Evolutionary conservation across 345 rosid genomes (phyloP).

Genomic region (Eucalyptus sp.): DNA sequence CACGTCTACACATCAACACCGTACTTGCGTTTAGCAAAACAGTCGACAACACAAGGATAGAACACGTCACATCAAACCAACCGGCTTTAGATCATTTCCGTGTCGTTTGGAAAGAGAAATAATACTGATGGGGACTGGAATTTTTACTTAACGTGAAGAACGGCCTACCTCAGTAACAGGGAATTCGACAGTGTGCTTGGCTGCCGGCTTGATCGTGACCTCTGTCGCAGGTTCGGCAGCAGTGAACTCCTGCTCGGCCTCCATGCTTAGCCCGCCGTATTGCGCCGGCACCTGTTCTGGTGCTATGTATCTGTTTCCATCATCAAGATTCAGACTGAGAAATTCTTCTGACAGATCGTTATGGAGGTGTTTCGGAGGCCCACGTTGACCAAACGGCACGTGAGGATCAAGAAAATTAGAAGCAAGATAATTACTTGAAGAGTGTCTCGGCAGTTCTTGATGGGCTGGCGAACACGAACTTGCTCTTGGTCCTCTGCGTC

Average conservation of each 20-base stretch:
- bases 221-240: constrained; percentile 40
- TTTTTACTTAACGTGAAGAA: not conserved
- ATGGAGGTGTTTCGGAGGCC: not conserved
- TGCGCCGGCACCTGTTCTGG: constrained; percentile 61
- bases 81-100: not conserved
- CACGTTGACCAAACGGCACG: not conserved
- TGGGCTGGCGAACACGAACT: constrained; percentile 54
- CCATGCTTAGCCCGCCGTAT: constrained; percentile 57
- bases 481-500: constrained; percentile 69
- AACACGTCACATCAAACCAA: not conserved
- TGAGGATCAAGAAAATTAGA: not conserved
- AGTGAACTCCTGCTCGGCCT: constrained; percentile 41
- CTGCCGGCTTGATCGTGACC: constrained; percentile 47
- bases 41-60: not conserved
- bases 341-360: not conserved
- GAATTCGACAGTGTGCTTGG: constrained; percentile 53
- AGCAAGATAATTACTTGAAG: constrained; percentile 41
- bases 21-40: not conserved
- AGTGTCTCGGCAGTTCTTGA: constrained; percentile 54
- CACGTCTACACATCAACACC: constrained; percentile 23
- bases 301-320: constrained; percentile 38
- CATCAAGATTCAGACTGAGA: not conserved
- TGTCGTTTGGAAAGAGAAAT: not conserved
- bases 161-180: constrained; percentile 49
- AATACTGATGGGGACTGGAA: not conserved